These are phyloP conservation scores for Cryphonectria japonica DNA, from an alignment of 2,329 filamentous ascomycete species.

Conservation along the genomic window DNA sequence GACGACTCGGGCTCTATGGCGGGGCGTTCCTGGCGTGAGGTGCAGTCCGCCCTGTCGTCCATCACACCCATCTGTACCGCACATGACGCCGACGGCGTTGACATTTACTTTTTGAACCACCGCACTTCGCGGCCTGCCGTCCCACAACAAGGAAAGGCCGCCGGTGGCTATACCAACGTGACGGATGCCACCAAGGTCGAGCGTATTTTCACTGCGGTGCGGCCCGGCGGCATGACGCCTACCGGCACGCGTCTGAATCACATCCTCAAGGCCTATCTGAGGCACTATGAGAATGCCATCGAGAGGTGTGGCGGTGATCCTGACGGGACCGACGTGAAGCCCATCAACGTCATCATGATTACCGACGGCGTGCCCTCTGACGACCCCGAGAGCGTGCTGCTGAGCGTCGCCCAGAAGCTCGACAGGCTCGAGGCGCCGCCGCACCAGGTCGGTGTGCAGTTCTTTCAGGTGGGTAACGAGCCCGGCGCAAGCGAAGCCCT, in stretches of 20 bases:
- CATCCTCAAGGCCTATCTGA: conserved; percentile 76
- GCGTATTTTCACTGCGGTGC: conserved; percentile 70
- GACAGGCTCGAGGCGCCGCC: conserved; percentile 70
- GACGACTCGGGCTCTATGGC: conserved; percentile 92
- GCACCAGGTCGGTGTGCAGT: conserved; percentile 90
- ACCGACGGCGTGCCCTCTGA: conserved; percentile 86
- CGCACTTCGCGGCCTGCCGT: conserved; percentile 44
- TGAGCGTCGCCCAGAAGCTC: conserved; percentile 69
- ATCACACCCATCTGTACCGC: conserved; percentile 82
- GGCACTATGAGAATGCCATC: conserved; percentile 50
- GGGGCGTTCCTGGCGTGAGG: conserved; percentile 76
- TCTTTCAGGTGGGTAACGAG: conserved; percentile 90
- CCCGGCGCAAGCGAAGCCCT: conserved; percentile 66
- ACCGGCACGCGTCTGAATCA: conserved; percentile 72
- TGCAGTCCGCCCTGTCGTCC: conserved; percentile 66
- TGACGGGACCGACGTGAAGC: conserved; percentile 60
- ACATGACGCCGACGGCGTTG: conserved; percentile 83
- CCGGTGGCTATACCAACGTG: conserved; percentile 68
- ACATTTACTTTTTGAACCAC: conserved; percentile 89
- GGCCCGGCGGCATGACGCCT: conserved; percentile 70
- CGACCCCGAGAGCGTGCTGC: conserved; percentile 73
- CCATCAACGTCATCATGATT: conserved; percentile 89
- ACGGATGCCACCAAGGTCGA: conserved; percentile 60
- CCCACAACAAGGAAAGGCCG: conserved; percentile 40
- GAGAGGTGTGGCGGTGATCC: conserved; percentile 42